Base-by-base conservation (phyloP, 306 rosid species). In the Nissolia schottii region DNA sequence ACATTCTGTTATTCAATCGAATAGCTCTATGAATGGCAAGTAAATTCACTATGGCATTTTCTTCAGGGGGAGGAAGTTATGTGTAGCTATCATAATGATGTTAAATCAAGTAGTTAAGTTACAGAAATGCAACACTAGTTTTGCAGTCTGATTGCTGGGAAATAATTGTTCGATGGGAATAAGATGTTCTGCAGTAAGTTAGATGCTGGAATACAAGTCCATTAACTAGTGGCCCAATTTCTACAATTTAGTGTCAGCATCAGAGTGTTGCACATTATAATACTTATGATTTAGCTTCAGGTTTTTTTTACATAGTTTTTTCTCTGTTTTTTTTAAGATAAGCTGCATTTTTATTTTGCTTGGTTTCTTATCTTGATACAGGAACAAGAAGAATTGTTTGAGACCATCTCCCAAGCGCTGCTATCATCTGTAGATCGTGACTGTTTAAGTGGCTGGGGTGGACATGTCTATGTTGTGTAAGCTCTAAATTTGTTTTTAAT, bases 371-470 rank as follows among this genome's bases (percentile, higher is more conserved):
- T 75, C 28, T 41, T 81, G 68, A 45, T 24, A 50, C 90, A 95
- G 99, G 99, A 91, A 85, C 62, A 97, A 3, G 99, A 95, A 85
- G 99, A 91, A 27, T 83, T 95, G 75, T 95, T 95, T 61, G 99
- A 95, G 87, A 85, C 92, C 73, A 77, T 95, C 78, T 91, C 99
- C 41, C 99, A 95, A 80, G 99, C 99, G 29, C 83, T 95, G 85
- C 75, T 89, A 53, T 89, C 99, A 34, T 95, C 99, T 0, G 99
- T 95, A 19, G 97, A 95, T 77, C 93, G 99, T n/a, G 99, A 95
- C 82, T 91, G 99, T 85, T 78, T 95, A 80, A 95, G 99, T 84
- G 99, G 99, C 70, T 95, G 99, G 99, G 97, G 97, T 71, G 99
- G 99, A 40, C 99, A 95, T 56, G 90, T 95, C 82, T 95, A 79